Evolutionary conservation across 2,329 filamentous ascomycete species (phyloP).

Genomic region (Talaromyces islandicus): DNA sequence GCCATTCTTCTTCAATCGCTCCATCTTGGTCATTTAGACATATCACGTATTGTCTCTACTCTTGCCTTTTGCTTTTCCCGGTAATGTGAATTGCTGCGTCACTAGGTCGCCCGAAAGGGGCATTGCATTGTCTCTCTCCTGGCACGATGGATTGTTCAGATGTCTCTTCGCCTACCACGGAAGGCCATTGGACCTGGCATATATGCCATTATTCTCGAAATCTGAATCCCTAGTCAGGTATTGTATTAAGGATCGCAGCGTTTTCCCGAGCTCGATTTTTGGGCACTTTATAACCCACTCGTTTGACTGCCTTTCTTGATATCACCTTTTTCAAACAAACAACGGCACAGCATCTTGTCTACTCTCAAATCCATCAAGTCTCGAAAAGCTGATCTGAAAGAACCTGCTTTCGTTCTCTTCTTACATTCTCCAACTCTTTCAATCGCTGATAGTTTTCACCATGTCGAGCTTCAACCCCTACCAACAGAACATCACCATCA

Average conservation of each 20-base stretch:
- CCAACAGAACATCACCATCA: conserved; percentile 47
- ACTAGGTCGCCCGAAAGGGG: background rate
- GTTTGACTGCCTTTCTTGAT: background rate
- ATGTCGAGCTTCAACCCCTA: conserved; percentile 44
- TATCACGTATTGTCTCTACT: background rate
- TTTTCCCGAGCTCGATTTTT: background rate
- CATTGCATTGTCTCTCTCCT: background rate
- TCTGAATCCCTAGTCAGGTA: background rate
- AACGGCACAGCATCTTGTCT: background rate
- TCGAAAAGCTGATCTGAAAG: too few relatives aligned
- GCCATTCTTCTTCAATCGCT: background rate
- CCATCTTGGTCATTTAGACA: background rate
- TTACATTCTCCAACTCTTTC: background rate
- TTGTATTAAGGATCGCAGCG: background rate
- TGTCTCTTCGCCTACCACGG: background rate
- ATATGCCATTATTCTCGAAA: background rate
- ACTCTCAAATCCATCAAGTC: background rate
- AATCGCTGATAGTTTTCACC: background rate
- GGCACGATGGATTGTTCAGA: background rate
- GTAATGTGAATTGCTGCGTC: background rate
- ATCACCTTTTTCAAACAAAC: background rate
- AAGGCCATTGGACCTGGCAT: background rate
- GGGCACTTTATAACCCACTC: background rate
- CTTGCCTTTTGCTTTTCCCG: background rate
- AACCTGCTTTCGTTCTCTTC: background rate